Base-by-base conservation (phyloP, 495 filamentous ascomycete genomes). In the Cairneyella variabilis region DNA sequence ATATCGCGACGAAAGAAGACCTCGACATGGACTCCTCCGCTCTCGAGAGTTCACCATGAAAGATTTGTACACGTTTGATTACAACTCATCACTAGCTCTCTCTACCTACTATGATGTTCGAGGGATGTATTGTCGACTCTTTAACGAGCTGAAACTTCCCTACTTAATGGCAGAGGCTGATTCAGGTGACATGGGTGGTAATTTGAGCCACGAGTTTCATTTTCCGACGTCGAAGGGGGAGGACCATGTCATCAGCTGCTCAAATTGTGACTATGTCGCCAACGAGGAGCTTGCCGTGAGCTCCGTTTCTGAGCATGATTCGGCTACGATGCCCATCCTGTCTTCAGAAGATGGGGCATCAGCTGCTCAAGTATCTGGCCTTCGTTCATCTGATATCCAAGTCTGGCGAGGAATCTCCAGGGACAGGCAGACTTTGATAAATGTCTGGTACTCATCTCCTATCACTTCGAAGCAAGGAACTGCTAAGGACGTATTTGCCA, bases 21-120 rank as follows among this genome's bases (percentile, higher is more conserved):
- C 95, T 6, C 76, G 93, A 30, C 87, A 95, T 58, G 95, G 93
- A 11, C 75, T 97, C 1, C 76, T 98, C 10, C 83, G 93, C n/a
- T 86, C 89, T 0, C 83, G 88, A 54, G 93, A 98, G 60, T 98
- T 98, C 60, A 69, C 90, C 49, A 98, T 98, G 93, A 98, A 98
- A 69, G 93, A 98, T 67, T 79, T 98, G 1, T 98, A 98, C 64
- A 97, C 95, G 0, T 98, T 98, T 60, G 93, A 98, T 68, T 71
- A 74, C 49, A 85, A 70, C 32, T 61, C 76, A 2, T 63, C 80
- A 20, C 68, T 78, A 5, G 93, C 93, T 0, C 68, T 89, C 1
- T 71, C 82, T 39, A 96, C 93, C 1, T 98, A 98, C 59, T 58
- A 79, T 4, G 66, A 78, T 17, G 91, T 95, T 3, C 76, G 83